These are phyloP conservation scores for Colletotrichum sp. DNA, from an alignment of 2,329 filamentous ascomycete species.

Conservation along the genomic window DNA sequence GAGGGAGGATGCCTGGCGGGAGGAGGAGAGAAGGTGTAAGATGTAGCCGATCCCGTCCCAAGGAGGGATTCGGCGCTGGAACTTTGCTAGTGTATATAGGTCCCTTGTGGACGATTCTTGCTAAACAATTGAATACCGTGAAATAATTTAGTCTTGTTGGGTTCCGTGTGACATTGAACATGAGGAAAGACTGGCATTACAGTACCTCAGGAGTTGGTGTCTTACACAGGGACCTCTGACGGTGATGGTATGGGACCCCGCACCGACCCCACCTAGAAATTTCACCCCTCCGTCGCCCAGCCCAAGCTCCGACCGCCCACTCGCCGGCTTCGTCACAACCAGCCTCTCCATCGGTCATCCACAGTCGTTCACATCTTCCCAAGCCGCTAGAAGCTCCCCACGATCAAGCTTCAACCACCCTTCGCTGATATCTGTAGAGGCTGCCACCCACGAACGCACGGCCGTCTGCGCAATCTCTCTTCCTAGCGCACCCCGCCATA, in stretches of 20 bases:
- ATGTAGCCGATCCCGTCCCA: neutral
- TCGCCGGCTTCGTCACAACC: neutral
- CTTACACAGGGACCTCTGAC: neutral
- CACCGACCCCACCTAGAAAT: constrained; percentile 18
- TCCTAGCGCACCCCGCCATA: accelerated
- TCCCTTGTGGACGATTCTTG: neutral
- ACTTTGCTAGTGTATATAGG: neutral
- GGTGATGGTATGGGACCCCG: neutral
- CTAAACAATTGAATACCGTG: neutral
- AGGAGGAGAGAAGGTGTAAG: neutral
- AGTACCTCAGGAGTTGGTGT: neutral
- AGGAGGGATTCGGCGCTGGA: neutral
- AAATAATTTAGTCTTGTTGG: neutral
- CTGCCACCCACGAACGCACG: neutral
- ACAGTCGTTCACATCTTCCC: neutral
- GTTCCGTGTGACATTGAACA: neutral
- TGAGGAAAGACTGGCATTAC: neutral
- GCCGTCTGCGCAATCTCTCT: neutral
- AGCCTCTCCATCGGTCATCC: neutral
- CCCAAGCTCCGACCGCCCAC: neutral
- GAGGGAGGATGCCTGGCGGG: neutral
- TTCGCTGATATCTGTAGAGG: neutral
- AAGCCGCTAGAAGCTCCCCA: neutral
- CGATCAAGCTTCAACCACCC: accelerated
- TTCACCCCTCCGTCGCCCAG: constrained; percentile 4